A percentile compares a stretch with the other conserved stretches of the same genome.
phyloP scores from a whole-genome alignment of 2,329 filamentous ascomycete species.

The Beauveria caledonica region DNA sequence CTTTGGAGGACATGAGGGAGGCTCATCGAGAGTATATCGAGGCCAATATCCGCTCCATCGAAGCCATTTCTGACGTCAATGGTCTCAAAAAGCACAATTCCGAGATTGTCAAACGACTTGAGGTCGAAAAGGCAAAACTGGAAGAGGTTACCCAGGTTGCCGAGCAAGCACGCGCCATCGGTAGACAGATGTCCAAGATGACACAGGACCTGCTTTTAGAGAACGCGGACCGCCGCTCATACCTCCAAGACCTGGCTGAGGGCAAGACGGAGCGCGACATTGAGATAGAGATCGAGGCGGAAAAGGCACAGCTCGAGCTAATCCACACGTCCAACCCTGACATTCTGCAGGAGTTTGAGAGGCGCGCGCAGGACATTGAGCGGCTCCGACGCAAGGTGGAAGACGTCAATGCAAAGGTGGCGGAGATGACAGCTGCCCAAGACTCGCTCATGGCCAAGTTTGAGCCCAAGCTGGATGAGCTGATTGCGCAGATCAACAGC shows the following conservation, averaged over 20 bases:
- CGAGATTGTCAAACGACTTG: conserved; percentile 46
- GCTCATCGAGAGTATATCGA: conserved; percentile 59
- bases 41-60: conserved; percentile 61
- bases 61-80: conserved; percentile 73
- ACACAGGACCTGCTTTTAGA: conserved; percentile 33
- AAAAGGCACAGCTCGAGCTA: conserved; percentile 67
- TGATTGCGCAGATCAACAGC: conserved; percentile 75
- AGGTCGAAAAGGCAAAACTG: conserved; percentile 35
- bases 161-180: conserved; percentile 28
- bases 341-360: conserved; percentile 69
- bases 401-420: conserved; percentile 45
- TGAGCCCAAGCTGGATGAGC: conserved; percentile 74
- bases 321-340: conserved; percentile 70
- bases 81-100: conserved; percentile 59
- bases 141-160: conserved; percentile 29
- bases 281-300: conserved; percentile 63
- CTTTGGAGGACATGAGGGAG: conserved; percentile 53
- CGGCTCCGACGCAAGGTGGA: conserved; percentile 50
- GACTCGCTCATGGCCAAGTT: conserved; percentile 59
- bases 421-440: conserved; percentile 50
- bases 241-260: conserved; percentile 35
- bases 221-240: conserved; percentile 30
- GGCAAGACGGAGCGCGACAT: conserved; percentile 55
- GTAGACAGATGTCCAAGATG: conserved; percentile 22
- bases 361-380: conserved; percentile 61